Conservation (phyloP, 805 yeast genomes). For the Cyberlindnera samutprakarnensis region DNA sequence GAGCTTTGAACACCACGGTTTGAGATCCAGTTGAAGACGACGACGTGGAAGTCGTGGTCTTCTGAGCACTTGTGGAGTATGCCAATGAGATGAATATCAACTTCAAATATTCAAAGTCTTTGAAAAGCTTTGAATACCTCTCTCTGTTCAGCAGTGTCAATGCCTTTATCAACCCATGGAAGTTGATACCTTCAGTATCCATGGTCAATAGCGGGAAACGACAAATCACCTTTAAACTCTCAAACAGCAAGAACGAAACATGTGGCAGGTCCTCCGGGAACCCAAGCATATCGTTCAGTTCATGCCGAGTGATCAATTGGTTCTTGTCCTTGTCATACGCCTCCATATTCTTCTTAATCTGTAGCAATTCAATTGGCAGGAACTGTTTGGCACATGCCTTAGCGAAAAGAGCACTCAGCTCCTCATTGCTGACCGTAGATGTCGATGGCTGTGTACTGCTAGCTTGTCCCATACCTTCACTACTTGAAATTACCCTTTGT, state of each 20-base stretch:
- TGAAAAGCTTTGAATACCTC: slow-evolving; percentile 30
- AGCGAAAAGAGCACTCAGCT: slow-evolving; percentile 23
- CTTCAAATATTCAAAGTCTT: slow-evolving; percentile 32
- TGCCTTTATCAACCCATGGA: slow-evolving; percentile 35
- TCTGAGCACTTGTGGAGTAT: slow-evolving; percentile 7
- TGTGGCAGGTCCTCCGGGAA: slow-evolving; percentile 27
- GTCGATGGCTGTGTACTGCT: slow-evolving; percentile 8
- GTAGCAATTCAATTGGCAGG: slow-evolving; percentile 28
- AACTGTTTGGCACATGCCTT: slow-evolving; percentile 25
- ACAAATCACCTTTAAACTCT: slow-evolving; percentile 35
- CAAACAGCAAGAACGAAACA: slow-evolving; percentile 30
- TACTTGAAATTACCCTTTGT: not conserved
- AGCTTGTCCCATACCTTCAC: slow-evolving; percentile 18
- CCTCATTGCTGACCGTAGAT: slow-evolving; percentile 12
- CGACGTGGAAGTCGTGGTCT: not conserved
- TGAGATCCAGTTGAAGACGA: too few relatives aligned
- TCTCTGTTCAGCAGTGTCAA: slow-evolving; percentile 37
- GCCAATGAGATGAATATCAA: slow-evolving; percentile 43
- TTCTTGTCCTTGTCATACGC: slow-evolving; percentile 16
- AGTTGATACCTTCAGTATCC: slow-evolving; percentile 19
- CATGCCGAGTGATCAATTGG: slow-evolving; percentile 17
- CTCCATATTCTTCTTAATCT: slow-evolving; percentile 20
- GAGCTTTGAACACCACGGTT: too few relatives aligned
- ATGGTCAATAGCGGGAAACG: slow-evolving; percentile 39
- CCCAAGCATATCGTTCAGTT: slow-evolving; percentile 26